phyloP scores from a whole-genome alignment of 1,284 basidiomycete species.

The Ceratobasidium sp. region DNA sequence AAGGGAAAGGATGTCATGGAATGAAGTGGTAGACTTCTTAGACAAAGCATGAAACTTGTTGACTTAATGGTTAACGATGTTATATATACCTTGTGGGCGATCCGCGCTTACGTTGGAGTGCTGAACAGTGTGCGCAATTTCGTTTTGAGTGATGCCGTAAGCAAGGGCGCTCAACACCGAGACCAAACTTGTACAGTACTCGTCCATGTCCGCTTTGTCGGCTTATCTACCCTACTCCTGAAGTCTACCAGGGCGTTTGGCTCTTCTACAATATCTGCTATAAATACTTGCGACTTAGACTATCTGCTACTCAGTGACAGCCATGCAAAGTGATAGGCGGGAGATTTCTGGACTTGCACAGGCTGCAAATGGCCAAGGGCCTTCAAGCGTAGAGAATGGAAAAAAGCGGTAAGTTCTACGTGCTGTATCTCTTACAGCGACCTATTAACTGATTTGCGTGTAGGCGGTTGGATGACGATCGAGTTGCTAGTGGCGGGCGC shows the following conservation, averaged over 20 bases:
- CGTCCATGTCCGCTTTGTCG: constrained; percentile 14
- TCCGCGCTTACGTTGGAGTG: background rate
- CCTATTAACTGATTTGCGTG: background rate
- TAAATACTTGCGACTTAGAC: background rate
- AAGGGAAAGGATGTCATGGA: constrained; percentile 82
- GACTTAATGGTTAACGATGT: too few species aligned
- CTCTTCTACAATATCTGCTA: background rate
- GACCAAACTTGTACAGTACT: constrained; percentile 18
- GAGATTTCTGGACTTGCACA: background rate
- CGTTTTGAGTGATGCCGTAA: constrained; percentile 1
- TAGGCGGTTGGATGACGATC: constrained; percentile 6
- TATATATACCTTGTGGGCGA: too few species aligned
- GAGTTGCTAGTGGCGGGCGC: background rate
- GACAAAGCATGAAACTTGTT: constrained; percentile 14
- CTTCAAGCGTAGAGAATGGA: background rate
- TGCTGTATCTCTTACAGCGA: background rate
- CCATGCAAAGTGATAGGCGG: background rate
- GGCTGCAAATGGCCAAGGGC: constrained; percentile 3
- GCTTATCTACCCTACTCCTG: background rate
- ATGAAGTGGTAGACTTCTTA: constrained; percentile 48
- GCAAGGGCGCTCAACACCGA: constrained; percentile 4
- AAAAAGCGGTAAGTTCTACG: constrained; percentile 34
- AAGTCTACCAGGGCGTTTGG: background rate
- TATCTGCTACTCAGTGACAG: background rate
- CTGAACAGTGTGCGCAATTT: background rate